These are phyloP conservation scores for Fusarium luffae DNA, from an alignment of 2,329 filamentous ascomycete species.

Conservation along the genomic window DNA sequence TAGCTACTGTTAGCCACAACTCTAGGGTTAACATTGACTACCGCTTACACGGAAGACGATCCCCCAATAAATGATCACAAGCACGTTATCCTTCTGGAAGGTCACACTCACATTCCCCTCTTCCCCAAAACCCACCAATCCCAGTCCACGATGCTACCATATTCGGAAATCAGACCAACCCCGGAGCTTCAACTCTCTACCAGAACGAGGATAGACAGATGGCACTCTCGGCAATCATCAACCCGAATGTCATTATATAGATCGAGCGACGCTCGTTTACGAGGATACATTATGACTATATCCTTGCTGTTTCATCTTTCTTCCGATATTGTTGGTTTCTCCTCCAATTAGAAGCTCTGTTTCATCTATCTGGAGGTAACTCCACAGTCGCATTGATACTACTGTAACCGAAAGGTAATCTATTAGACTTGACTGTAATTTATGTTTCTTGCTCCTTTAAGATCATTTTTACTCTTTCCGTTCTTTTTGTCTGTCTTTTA, in stretches of 20 bases:
- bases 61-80: neutral
- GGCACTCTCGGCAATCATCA: conserved; percentile 10
- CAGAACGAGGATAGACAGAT: neutral
- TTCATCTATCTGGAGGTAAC: conserved; percentile 20
- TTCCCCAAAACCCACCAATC: conserved; percentile 24
- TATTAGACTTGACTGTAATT: neutral
- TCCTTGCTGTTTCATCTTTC: conserved; percentile 36
- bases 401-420: neutral
- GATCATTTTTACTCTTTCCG: neutral
- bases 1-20: no score
- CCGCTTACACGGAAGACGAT: neutral
- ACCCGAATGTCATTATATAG: neutral
- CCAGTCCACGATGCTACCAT: conserved; percentile 15
- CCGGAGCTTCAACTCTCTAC: neutral
- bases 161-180: conserved; percentile 25
- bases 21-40: neutral
- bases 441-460: neutral
- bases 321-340: conserved; percentile 36
- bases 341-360: conserved; percentile 39
- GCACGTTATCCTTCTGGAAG: neutral
- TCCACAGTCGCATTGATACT: neutral
- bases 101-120: neutral
- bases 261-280: neutral
- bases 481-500: neutral
- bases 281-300: neutral